phyloP scores from a whole-genome alignment of 352 stramenopile genomes.

The Phytophthora crassamura region DNA sequence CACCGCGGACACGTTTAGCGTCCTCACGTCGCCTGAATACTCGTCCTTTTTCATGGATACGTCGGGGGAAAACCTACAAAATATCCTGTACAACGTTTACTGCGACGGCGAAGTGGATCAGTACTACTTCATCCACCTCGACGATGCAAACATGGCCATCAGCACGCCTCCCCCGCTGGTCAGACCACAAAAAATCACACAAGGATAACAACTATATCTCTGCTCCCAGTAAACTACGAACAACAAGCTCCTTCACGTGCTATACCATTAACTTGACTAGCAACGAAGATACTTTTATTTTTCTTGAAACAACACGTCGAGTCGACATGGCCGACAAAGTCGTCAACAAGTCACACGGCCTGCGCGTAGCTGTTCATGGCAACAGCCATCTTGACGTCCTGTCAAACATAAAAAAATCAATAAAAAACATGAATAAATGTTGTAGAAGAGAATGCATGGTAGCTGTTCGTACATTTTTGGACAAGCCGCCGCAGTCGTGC shows the following conservation, averaged over 20 bases:
- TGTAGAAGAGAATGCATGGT: no score
- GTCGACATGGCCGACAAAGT: no score
- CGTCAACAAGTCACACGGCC: no score
- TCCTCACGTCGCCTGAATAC: constrained; percentile 6
- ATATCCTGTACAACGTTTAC: constrained; percentile 3
- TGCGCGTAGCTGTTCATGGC: constrained; percentile 78
- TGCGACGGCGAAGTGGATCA: background rate
- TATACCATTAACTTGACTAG: no score
- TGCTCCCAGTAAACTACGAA: no score
- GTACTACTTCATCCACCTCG: constrained; percentile 8
- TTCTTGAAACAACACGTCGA: no score
- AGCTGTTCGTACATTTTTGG: constrained; percentile 73
- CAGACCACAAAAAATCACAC: no score
- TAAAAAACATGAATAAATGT: no score
- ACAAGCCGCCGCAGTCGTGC: constrained; percentile 95
- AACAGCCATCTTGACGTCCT: constrained; percentile 75
- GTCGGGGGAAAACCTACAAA: constrained; percentile 1
- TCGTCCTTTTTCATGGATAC: constrained; percentile 19
- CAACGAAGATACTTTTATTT: background rate
- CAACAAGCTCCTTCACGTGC: no score
- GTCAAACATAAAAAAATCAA: no score
- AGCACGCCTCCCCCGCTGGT: background rate
- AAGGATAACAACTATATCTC: no score
- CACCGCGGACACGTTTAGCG: constrained; percentile 1
- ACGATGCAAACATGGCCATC: constrained; percentile 21